A percentile compares a stretch with the other conserved stretches of the same genome.
Evolutionary conservation across 108 stramenopile species (phyloP).

Genomic region (Discostella pseudostelligera): DNA sequence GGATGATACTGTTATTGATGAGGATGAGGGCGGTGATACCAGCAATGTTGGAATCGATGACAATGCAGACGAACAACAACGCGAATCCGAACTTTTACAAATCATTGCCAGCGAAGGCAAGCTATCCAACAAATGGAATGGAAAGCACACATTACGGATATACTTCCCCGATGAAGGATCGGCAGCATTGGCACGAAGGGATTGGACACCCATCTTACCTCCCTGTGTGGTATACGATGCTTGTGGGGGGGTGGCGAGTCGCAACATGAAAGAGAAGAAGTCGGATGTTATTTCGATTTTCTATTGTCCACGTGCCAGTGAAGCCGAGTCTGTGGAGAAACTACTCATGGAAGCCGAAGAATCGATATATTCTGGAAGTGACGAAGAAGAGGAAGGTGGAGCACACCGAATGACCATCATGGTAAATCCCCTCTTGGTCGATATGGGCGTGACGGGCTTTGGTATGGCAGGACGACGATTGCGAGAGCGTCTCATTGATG

Average conservation of each 20-base stretch:
- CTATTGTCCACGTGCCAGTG: constrained; percentile 83
- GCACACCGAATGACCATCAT: constrained; percentile 71
- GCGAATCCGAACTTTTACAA: constrained; percentile 38
- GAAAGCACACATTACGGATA: constrained; percentile 60
- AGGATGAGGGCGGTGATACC: constrained; percentile 31
- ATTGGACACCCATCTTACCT: constrained; percentile 77
- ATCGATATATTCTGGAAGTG: constrained; percentile 1
- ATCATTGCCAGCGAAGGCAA: constrained; percentile 57
- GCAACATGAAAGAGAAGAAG: constrained; percentile 41
- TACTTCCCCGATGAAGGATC: constrained; percentile 94
- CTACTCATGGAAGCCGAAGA: constrained; percentile 51
- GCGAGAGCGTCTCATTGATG: constrained; percentile 83
- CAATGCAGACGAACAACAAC: constrained; percentile 7
- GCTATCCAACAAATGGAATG: constrained; percentile 40
- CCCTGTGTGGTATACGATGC: constrained; percentile 72
- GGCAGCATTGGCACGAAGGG: constrained; percentile 85
- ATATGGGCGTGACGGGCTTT: constrained; percentile 95
- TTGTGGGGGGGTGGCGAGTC: constrained; percentile 64
- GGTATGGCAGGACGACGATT: constrained; percentile 91
- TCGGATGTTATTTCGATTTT: constrained; percentile 65
- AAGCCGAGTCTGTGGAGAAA: constrained; percentile 68
- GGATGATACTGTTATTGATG: constrained; percentile 29
- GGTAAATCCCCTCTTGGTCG: constrained; percentile 90
- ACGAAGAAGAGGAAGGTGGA: constrained; percentile 37
- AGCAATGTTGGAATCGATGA: constrained; percentile 17